Percentiles rank a stretch among this genome's conserved stretches.
These are phyloP conservation scores for Exophiala sp. DNA, from an alignment of 2,329 filamentous ascomycete genomes.

Conservation along the genomic window DNA sequence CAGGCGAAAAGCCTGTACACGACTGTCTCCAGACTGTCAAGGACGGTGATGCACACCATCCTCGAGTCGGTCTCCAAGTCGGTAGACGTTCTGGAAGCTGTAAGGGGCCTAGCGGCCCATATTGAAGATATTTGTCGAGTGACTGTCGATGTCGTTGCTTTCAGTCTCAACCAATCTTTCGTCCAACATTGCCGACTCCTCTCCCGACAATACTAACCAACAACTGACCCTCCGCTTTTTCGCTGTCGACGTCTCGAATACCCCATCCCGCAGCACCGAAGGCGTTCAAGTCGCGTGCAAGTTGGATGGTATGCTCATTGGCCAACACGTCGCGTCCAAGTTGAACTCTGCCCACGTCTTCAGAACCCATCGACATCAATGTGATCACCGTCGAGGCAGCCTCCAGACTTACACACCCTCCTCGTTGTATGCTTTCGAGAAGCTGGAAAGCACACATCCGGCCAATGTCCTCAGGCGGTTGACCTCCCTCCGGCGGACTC, in stretches of 20 bases:
- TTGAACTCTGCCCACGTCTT: constrained; percentile 85
- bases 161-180: constrained; percentile 67
- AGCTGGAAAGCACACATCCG: constrained; percentile 84
- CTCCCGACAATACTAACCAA: constrained; percentile 87
- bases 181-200: constrained; percentile 90
- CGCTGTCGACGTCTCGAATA: constrained; percentile 68
- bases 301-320: constrained; percentile 71
- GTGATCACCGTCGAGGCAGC: constrained; percentile 73
- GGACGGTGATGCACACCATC: too few species aligned
- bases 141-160: too few species aligned
- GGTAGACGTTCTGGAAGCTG: too few species aligned
- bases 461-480: constrained; percentile 86
- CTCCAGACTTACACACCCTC: constrained; percentile 73
- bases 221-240: constrained; percentile 62
- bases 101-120: too few species aligned
- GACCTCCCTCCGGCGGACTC: constrained; percentile 71
- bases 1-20: too few species aligned
- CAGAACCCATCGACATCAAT: constrained; percentile 96
- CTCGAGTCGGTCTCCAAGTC: too few species aligned
- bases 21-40: too few species aligned
- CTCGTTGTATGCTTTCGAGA: constrained; percentile 74
- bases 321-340: constrained; percentile 78
- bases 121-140: too few species aligned
- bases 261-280: constrained; percentile 93
- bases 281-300: constrained; percentile 80